Conservation (phyloP, 345 rosid species). For the Aurinia saxatilis region DNA sequence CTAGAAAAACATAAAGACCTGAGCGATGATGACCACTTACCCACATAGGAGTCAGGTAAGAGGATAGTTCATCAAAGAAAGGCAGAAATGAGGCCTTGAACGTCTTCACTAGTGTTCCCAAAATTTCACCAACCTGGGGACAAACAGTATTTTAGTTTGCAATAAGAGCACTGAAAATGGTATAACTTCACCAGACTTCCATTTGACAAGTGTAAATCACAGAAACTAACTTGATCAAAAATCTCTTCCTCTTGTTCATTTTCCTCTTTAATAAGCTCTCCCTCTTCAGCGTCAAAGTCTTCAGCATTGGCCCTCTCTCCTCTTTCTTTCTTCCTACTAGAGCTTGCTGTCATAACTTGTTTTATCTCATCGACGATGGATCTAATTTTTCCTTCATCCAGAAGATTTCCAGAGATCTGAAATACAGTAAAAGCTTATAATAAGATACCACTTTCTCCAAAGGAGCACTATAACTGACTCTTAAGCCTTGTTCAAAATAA, state of each 20-base stretch:
- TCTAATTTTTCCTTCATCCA: constrained; percentile 84
- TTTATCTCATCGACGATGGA: constrained; percentile 89
- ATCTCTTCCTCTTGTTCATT: constrained; percentile 99
- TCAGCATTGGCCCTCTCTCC: constrained; percentile 94
- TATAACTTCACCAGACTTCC: background rate
- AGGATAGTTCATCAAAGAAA: constrained; percentile 85
- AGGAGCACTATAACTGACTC: background rate
- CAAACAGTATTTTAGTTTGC: constrained; percentile 1
- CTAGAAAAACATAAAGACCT: background rate
- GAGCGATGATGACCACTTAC: constrained; percentile 45
- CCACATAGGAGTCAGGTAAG: constrained; percentile 99
- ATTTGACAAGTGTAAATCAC: background rate
- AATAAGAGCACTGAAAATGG: background rate
- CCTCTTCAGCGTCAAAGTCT: constrained; percentile 98
- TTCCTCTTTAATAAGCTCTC: constrained; percentile 95
- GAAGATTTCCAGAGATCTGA: constrained; percentile 76
- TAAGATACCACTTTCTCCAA: background rate
- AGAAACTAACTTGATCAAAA: constrained; percentile 83
- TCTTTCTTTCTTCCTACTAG: constrained; percentile 87
- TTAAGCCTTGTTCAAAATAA: background rate
- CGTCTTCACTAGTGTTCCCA: constrained; percentile 97
- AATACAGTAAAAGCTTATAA: constrained; percentile 7
- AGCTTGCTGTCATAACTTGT: constrained; percentile 92
- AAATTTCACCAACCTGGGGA: constrained; percentile 88
- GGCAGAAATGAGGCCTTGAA: constrained; percentile 91